Evolutionary conservation across 83 land plant genomes (phyloP), one percentile per base, ranked within the genome.

Genomic region (Isoetes engelmannii): DNA sequence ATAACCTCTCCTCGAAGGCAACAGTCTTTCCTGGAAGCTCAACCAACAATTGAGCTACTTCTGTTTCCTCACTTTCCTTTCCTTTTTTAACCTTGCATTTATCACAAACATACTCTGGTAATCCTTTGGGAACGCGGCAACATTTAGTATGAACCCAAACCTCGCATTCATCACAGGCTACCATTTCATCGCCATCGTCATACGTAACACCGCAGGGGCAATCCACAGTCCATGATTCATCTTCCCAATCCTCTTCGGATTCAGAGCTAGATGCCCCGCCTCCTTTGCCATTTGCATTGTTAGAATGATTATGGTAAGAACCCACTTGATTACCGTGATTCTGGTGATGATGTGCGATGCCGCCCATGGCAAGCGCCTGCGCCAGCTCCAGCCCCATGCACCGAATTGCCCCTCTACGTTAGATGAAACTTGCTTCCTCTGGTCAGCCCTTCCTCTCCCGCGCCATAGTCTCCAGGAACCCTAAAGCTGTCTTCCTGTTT

Each of bases 111-210:
- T 84, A 94, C 0, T 88, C 84, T n/a, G 80, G 61, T 12, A 89
- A 83, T 5, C 87, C 84, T 67, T 85, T 87, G 47, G 85, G 84
- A 58, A 83, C 87, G 7, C 86, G 72, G n/a, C 93, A 89, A 76
- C 99, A 94, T 20, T 85, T 67, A 13, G 99, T 94, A 84, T 94
- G 97, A 50, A 94, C 99, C 99, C 99, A 94, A 17, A 94, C 93
- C 4, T 92, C 90, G 64, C 99, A 94, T 71, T 90, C 89, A 45
- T 94, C 99, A 72, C 99, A 94, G 62, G 81, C 83, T n/a, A 94
- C 99, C 99, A 94, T 94, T 84, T 94, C 99, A 76, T 94, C 93
- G 4, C 99, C 99, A 77, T 94, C 99, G 53, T 94, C 97, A 72
- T 82, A 94, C 48, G 70, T 94, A 42, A 94, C 97, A 4, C 98